Evolutionary conservation across 2,329 filamentous ascomycete species (phyloP).

Genomic region (Lithohypha guttulata): DNA sequence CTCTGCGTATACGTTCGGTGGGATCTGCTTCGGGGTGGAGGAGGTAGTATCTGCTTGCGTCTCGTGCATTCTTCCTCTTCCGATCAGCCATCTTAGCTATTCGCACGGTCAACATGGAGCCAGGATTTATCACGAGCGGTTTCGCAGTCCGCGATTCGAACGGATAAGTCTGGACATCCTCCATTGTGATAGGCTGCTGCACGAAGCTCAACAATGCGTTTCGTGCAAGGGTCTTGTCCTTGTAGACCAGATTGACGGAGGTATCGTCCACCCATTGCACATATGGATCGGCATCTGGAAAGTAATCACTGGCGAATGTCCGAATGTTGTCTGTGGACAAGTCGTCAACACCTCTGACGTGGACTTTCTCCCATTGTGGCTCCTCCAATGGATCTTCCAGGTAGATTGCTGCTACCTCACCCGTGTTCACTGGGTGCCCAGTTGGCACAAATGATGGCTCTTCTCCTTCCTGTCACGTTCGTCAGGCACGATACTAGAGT

Average conservation of each 20-base stretch:
- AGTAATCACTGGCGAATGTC: conserved; percentile 61
- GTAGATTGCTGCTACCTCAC: conserved; percentile 21
- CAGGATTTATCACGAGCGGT: conserved; percentile 54
- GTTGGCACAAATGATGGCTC: conserved; percentile 20
- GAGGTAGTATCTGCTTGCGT: conserved; percentile 82
- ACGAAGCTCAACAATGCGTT: conserved; percentile 44
- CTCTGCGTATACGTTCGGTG: conserved; percentile 55
- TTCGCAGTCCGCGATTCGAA: conserved; percentile 62
- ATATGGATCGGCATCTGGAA: conserved; percentile 42
- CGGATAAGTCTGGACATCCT: conserved; percentile 40
- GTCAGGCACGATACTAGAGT: conserved; percentile 10
- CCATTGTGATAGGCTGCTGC: conserved; percentile 24
- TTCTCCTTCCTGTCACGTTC: conserved; percentile 21
- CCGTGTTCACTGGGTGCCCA: conserved; percentile 8
- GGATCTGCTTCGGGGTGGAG: conserved; percentile 83
- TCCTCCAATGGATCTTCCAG: conserved; percentile 20
- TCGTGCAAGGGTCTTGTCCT: conserved; percentile 41
- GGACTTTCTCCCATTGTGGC: conserved; percentile 50
- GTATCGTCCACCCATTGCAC: conserved; percentile 94
- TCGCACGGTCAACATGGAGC: conserved; percentile 60
- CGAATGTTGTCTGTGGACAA: conserved; percentile 72
- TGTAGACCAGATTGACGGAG: conserved; percentile 77
- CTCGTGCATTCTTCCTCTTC: conserved; percentile 67
- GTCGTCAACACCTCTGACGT: conserved; percentile 72
- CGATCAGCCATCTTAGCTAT: conserved; percentile 64